Base-by-base conservation (phyloP, 2,329 filamentous ascomycete species). In the Xylariaceae sp. region DNA sequence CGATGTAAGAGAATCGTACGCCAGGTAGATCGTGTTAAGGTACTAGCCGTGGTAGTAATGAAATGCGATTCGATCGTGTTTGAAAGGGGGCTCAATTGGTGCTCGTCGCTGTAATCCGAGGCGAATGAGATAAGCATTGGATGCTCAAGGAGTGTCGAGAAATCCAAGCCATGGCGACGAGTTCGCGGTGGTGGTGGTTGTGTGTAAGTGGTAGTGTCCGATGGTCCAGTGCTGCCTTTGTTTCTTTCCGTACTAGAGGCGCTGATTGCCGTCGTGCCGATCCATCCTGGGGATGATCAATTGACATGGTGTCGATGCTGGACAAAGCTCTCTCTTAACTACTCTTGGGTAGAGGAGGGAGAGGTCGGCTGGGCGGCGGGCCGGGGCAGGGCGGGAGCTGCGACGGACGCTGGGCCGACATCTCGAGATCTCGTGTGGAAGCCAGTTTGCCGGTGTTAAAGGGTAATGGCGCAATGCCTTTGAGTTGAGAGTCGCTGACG, bases 311-410 rank as follows among this genome's bases (percentile, higher is more conserved):
- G 13, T 57, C 30, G 50, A 11, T 44, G 35, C 51, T 39, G 11
- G 37, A 39, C 37, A 39, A 39, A 39, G 37, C 37, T 30, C 37
- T 39, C 37, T 39, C 37, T 70, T 83, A 84, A 67, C 76, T 77
- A 70, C 80, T 78, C 77, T 85, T 86, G 72, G 84, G 84, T 63
- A 87, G 81, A 74, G 84, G 82, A 73, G 84, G 84, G 56, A 87
- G 82, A 74, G 84, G 84, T 57, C 84, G 78, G 74, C 80, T 83
- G 64, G 84, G 84, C 69, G 84, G 84, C 62, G 84, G 84, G 67
- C 84, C 84, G 57, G 84, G 84, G 81, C 84, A 87, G 67, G 84
- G 84, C 76, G 84, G 84, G 65, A 87, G 82, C 70, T 86, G 83
- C 67, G 83, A 85, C 63, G 84, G 84, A 72, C 84, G 81, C 74